Evolutionary conservation across 2,329 filamentous ascomycete species (phyloP).

Genomic region (Alternaria triticimaculans): DNA sequence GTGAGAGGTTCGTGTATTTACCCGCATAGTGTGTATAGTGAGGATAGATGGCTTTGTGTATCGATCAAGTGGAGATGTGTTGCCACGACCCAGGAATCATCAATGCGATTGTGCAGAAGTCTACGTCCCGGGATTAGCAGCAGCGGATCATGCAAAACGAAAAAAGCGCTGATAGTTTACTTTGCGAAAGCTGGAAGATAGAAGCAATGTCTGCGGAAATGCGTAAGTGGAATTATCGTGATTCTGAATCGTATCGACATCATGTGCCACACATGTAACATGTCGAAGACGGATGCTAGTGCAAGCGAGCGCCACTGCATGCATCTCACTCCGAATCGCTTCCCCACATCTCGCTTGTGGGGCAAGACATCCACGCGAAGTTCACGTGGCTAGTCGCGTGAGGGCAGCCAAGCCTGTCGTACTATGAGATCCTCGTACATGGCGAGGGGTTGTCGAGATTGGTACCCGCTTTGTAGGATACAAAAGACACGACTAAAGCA

Average conservation of each 20-base stretch:
- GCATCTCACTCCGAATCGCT: slow-evolving; percentile 12
- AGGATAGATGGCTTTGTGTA: slow-evolving; percentile 31
- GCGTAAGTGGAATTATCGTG: neutral
- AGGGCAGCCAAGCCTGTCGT: neutral
- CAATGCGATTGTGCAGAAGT: neutral
- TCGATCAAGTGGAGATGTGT: slow-evolving; percentile 12
- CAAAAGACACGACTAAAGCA: too few species aligned
- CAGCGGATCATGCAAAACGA: neutral
- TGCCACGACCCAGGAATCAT: slow-evolving; percentile 8
- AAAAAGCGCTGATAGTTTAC: neutral
- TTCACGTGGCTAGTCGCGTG: slow-evolving; percentile 2
- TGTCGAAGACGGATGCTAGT: neutral
- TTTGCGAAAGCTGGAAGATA: neutral
- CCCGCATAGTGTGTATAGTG: slow-evolving; percentile 37
- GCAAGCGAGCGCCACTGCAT: neutral
- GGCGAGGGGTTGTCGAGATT: neutral
- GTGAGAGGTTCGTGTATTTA: slow-evolving; percentile 37
- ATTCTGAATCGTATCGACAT: neutral
- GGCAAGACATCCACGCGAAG: slow-evolving; percentile 1
- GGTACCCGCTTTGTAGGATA: neutral
- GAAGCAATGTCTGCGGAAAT: neutral
- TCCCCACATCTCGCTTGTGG: slow-evolving; percentile 17
- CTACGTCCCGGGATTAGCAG: neutral
- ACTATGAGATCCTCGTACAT: neutral
- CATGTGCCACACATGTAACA: neutral